Evolutionary conservation across 2,329 filamentous ascomycete species (phyloP), one percentile per base, ranked within the genome.

Genomic region (Sarocladium strictum): DNA sequence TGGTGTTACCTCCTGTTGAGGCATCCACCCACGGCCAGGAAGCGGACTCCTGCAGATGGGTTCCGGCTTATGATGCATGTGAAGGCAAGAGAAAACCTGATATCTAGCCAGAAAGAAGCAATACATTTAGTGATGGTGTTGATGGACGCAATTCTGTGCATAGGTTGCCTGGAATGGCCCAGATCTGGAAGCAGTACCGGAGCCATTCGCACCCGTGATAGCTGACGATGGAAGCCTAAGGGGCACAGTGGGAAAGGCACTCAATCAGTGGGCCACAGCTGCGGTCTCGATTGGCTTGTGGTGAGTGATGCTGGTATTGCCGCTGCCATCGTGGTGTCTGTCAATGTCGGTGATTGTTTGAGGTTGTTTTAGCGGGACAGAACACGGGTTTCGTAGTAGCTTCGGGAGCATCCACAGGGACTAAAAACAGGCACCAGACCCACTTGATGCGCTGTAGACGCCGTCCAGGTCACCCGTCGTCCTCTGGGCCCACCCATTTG

Each of bases 341-440:
- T 47, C 43, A 47, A 17, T 47, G 43, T 47, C 43, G 21, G 4
- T 47, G 43, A 23, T 47, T 47, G 43, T 47, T 47, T 47, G 43
- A 24, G 3, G 7, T 11, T 47, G 43, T 27, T 47, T 47, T 47
- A 47, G 43, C 24, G 23, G 43, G 17, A 38, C 35, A 15, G 35
- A 38, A 7, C 35, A 12, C 29, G 29, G 29, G 29, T 12, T 6
- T n/a, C 35, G 12, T 15, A 43, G 15, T 43, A 19, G 40, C 43
- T 47, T 47, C 43, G 43, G 43, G 43, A 47, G 43, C 43, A 47
- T 17, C 43, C 43, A 47, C 43, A 26, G 43, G 23, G 7, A 17
- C 23, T 47, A 27, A 47, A 47, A 47, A 27, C 24, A 47, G 43
- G 43, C 43, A 47, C 24, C 43, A 47, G 43, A 21, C 43, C 43